Conservation (phyloP, 257 asterid genomes). For the Solanum clarkiae region DNA sequence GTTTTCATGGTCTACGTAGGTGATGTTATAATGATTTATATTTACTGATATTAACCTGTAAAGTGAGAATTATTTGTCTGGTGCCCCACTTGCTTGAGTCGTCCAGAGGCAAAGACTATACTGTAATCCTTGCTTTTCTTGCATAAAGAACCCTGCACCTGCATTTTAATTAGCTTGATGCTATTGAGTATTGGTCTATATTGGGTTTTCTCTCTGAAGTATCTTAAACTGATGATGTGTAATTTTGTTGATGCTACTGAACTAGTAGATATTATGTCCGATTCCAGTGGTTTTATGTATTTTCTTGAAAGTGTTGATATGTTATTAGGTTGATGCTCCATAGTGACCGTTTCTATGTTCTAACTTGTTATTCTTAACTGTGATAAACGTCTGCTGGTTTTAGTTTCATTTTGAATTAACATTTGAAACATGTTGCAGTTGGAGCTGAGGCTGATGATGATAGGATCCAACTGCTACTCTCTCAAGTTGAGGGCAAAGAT, state of each 20-base stretch:
- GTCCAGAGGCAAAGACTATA: not conserved
- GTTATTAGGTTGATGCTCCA: not conserved
- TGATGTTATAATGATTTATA: not conserved
- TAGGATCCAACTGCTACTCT: conserved; percentile 18
- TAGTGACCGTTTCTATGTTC: not conserved
- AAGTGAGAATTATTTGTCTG: not conserved
- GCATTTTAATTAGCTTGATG: not conserved
- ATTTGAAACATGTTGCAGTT: conserved; percentile 4
- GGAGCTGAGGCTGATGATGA: conserved; percentile 39
- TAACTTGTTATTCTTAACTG: not conserved
- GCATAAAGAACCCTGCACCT: not conserved
- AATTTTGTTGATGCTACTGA: not conserved
- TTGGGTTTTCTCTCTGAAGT: not conserved
- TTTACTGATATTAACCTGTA: not conserved
- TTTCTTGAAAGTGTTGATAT: not conserved
- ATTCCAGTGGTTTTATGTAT: not conserved
- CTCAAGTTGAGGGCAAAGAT: conserved; percentile 31
- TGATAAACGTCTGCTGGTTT: not conserved
- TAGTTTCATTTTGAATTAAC: not conserved
- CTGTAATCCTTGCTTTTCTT: not conserved
- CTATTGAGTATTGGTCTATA: not conserved
- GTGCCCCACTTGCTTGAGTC: not conserved
- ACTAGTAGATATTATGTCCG: not conserved
- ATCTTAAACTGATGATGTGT: not conserved
- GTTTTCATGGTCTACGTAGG: not conserved